phyloP scores from a whole-genome alignment of 208 protist species.

The Naegleria gruberi region DNA sequence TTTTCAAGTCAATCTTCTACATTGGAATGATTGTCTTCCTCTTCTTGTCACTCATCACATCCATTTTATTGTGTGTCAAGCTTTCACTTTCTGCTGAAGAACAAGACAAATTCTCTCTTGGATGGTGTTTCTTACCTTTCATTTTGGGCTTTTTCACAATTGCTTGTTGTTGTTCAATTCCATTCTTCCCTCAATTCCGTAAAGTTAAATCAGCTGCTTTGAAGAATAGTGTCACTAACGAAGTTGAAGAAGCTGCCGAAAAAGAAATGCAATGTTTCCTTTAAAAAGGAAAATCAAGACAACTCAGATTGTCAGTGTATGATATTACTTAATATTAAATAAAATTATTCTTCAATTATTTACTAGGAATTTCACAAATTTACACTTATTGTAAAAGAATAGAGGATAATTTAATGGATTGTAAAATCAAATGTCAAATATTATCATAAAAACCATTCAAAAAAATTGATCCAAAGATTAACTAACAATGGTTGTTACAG shows the following conservation, averaged over 20 bases:
- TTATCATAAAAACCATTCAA: no score
- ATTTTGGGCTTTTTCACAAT: not conserved
- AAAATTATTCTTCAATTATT: no score
- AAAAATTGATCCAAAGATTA: no score
- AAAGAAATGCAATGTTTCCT: not conserved
- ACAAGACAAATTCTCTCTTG: not conserved
- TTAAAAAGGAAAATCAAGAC: no score
- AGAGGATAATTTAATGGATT: no score
- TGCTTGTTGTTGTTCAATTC: not conserved
- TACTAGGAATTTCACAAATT: no score
- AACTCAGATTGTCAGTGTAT: no score
- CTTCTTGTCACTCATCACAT: not conserved
- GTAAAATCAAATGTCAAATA: no score
- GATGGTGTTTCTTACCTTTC: not conserved
- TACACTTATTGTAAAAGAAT: no score
- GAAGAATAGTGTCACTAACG: not conserved
- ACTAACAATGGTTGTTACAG: no score
- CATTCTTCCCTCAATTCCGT: not conserved
- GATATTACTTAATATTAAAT: no score
- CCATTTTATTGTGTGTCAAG: slow-evolving; percentile 1
- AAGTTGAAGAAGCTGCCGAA: not conserved
- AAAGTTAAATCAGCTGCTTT: not conserved
- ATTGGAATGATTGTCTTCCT: not conserved
- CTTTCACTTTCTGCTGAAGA: not conserved
- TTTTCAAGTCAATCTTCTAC: not conserved